Evolutionary conservation across 2,329 filamentous ascomycete genomes (phyloP), one percentile per base, ranked within the genome.

Genomic region (Talaromyces sp.): DNA sequence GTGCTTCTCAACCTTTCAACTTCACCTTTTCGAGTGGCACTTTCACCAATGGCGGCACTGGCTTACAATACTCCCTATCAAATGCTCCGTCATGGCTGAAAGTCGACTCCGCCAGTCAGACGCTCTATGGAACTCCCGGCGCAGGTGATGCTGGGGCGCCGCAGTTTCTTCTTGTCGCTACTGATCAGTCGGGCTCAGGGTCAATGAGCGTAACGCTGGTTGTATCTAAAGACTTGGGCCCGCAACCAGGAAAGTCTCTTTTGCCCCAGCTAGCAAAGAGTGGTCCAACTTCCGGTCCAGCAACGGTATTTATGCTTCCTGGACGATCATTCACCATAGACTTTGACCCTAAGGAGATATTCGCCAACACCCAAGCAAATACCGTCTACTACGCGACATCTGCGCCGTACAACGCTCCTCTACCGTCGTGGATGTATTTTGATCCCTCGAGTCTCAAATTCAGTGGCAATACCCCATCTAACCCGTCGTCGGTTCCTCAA

Each of bases 391-490:
- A 95, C 73, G 91, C 91, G 9, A 87, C 90, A 3, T 90, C 91
- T 3, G 83, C 82, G 5, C 85, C 94, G 72, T 65, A 62, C 27
- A 90, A 91, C 72, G 91, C 90, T n/a, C 92, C 93, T 41, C 79
- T 97, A 41, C 93, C 93, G 22, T 88, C 92, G 0, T 97, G 93
- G 93, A 81, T 96, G 52, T 79, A 80, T n/a, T 97, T 97, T 72
- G 85, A 95, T 69, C 73, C 84, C 0, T 74, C 74, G 1, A 82
- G 77, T 0, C 78, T 96, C 45, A 83, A 82, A 0, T 96, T 96
- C 70, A 85, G 84, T 0, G 93, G 93, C 27, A 85, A 78, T 39
- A 90, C 89, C 1, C 92, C 92, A 0, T 79, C 87, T 0, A 87
- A 86, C 33, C 80, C 89, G 10, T 77, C 87, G 41, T 85, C 88